These are phyloP conservation scores for Pelargonium australe DNA, from an alignment of 441 rosid species.

Conservation along the genomic window DNA sequence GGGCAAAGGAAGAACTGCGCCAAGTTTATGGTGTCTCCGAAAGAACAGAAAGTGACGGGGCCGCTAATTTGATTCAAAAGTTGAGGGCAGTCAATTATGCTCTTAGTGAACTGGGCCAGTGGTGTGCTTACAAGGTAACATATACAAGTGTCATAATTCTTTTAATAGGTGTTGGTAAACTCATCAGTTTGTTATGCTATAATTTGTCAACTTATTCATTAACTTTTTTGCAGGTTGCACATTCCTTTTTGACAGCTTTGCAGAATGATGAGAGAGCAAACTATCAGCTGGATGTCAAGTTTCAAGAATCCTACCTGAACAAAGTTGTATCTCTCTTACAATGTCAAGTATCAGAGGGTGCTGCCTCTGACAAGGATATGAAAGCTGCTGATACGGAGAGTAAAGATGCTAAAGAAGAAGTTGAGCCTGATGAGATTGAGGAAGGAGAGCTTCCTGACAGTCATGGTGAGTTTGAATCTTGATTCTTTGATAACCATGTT, in stretches of 20 bases:
- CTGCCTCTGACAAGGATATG: slow-evolving; percentile 56
- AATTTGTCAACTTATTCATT: background rate
- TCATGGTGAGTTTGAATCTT: slow-evolving; percentile 54
- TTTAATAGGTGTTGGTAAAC: slow-evolving; percentile 7
- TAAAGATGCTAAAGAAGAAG: slow-evolving; percentile 28
- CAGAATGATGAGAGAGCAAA: slow-evolving; percentile 93
- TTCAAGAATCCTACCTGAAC: slow-evolving; percentile 82
- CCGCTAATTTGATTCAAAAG: slow-evolving; percentile 92
- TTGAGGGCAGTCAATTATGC: slow-evolving; percentile 92
- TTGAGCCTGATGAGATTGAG: slow-evolving; percentile 65
- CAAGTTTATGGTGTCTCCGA: slow-evolving; percentile 98
- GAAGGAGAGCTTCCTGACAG: slow-evolving; percentile 98
- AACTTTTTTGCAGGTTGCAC: slow-evolving; percentile 69
- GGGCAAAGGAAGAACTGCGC: slow-evolving; percentile 89
- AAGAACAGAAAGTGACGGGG: slow-evolving; percentile 98
- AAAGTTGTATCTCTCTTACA: slow-evolving; percentile 77
- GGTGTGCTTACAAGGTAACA: slow-evolving; percentile 98
- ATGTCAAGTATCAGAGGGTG: slow-evolving; percentile 88
- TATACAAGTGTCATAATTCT: slow-evolving; percentile 15
- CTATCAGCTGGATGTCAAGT: slow-evolving; percentile 92
- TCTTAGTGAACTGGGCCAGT: slow-evolving; percentile 93
- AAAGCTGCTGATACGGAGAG: slow-evolving; percentile 37
- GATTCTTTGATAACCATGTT: slow-evolving; percentile 11
- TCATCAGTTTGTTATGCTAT: slow-evolving; percentile 5
- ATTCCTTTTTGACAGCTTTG: slow-evolving; percentile 82